These are phyloP conservation scores for Paraglomus brasilianum DNA, from an alignment of 192 early-diverging fungal species.

Conservation along the genomic window DNA sequence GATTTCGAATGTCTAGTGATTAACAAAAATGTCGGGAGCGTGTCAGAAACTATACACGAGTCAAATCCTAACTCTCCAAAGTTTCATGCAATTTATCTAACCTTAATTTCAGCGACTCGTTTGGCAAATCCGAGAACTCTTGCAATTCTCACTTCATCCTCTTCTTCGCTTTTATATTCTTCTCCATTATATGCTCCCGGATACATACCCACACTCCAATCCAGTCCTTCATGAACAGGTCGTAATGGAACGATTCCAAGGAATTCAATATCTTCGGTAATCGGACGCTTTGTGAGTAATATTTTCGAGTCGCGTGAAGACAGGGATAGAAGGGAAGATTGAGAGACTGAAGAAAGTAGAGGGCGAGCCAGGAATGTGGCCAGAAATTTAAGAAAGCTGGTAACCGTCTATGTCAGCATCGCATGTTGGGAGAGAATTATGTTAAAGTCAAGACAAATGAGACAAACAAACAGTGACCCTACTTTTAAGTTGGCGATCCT, in stretches of 20 bases:
- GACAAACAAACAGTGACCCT: no score
- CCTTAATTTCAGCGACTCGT: conserved; percentile 36
- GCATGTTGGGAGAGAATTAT: no score
- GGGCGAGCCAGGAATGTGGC: no score
- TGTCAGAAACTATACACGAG: not conserved
- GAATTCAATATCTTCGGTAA: conserved; percentile 40
- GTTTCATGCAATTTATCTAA: conserved; percentile 10
- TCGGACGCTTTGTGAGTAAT: conserved; percentile 20
- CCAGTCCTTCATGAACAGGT: conserved; percentile 33
- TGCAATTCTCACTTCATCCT: conserved; percentile 15
- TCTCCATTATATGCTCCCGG: conserved; percentile 37
- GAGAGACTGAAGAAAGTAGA: no score
- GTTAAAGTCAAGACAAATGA: no score
- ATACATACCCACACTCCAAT: conserved; percentile 33
- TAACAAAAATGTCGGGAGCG: not conserved
- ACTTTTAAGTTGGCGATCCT: no score
- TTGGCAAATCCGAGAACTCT: conserved; percentile 36
- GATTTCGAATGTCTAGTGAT: conserved; percentile 42
- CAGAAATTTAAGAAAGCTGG: no score
- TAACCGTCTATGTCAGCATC: no score
- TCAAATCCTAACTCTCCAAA: not conserved
- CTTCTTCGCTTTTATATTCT: no score
- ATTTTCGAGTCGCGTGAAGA: no score
- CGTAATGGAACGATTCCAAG: conserved; percentile 40
- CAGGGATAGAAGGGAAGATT: no score